A percentile compares a stretch with the other conserved stretches of the same genome.
phyloP scores from a whole-genome alignment of 1,139 yeast species.

The Geotrichum restrictum region DNA sequence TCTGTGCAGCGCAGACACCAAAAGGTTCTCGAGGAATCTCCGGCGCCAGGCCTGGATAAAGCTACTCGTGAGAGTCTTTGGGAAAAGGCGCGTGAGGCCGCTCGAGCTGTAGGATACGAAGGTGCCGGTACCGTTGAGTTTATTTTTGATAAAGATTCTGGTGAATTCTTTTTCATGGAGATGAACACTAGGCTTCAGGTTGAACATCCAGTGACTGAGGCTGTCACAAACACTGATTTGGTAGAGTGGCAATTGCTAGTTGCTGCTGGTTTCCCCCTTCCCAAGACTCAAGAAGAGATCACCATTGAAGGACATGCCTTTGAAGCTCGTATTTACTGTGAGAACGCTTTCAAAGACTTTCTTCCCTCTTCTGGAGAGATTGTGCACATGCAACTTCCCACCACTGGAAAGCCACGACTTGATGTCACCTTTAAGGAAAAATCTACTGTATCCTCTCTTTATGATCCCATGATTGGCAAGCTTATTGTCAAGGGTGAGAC shows the following conservation, averaged over 20 bases:
- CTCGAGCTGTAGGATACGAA: constrained; percentile 52
- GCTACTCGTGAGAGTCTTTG: constrained; percentile 53
- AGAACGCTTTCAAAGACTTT: constrained; percentile 37
- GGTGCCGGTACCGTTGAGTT: constrained; percentile 65
- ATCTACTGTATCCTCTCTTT: constrained; percentile 35
- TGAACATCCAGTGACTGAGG: constrained; percentile 67
- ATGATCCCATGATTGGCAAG: constrained; percentile 41
- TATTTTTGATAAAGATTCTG: constrained; percentile 53
- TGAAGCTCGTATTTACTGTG: constrained; percentile 39
- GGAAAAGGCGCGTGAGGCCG: constrained; percentile 58
- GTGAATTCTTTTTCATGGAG: constrained; percentile 59
- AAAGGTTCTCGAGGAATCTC: constrained; percentile 50
- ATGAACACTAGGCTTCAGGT: constrained; percentile 62
- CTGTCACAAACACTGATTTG: constrained; percentile 85
- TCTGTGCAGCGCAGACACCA: constrained; percentile 50
- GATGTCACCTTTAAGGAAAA: constrained; percentile 35
- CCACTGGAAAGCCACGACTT: constrained; percentile 33
- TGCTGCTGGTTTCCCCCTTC: constrained; percentile 64
- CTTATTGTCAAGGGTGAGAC: constrained; percentile 35
- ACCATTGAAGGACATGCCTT: constrained; percentile 35
- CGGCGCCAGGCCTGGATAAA: constrained; percentile 51
- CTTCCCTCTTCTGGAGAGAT: constrained; percentile 37
- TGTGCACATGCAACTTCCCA: constrained; percentile 32
- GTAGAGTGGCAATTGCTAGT: constrained; percentile 93
- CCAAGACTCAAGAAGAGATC: constrained; percentile 36